These are phyloP conservation scores for Colletotrichum costaricense DNA, from an alignment of 2,329 filamentous ascomycete species.

Conservation along the genomic window DNA sequence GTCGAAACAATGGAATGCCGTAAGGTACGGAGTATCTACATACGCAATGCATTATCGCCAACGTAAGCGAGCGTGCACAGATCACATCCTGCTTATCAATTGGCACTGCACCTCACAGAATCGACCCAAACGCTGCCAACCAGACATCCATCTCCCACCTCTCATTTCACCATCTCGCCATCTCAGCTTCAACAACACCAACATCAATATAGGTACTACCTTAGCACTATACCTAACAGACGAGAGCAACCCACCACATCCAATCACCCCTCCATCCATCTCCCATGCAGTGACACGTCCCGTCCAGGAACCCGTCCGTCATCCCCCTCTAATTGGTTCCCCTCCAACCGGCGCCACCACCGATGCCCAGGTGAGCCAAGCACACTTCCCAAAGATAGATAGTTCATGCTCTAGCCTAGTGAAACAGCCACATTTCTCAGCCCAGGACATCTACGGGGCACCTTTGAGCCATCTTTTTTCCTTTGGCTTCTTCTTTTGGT, in stretches of 20 bases:
- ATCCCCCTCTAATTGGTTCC: slow-evolving; percentile 7
- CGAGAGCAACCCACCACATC: not conserved
- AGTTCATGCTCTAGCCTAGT: not conserved
- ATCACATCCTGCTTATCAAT: not conserved
- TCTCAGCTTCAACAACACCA: not conserved
- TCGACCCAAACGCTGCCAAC: too few relatives aligned
- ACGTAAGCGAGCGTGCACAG: slow-evolving; percentile 4
- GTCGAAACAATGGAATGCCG: slow-evolving; percentile 1
- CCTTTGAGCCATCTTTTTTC: not conserved
- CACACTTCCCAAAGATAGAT: not conserved
- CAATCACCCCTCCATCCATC: not conserved
- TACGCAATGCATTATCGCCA: not conserved
- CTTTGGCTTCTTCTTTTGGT: not conserved
- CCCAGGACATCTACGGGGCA: not conserved
- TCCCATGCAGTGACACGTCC: not conserved
- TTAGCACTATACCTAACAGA: not conserved
- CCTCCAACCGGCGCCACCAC: slow-evolving; percentile 2
- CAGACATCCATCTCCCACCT: too few relatives aligned
- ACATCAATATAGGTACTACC: not conserved
- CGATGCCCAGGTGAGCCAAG: not conserved
- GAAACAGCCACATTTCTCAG: slow-evolving; percentile 17
- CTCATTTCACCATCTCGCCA: too few relatives aligned
- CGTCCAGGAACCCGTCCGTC: slow-evolving; percentile 21
- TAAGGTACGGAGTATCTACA: too few relatives aligned
- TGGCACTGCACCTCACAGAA: not conserved